Percentiles rank a stretch among this genome's conserved stretches.
These are phyloP conservation scores for Psilocybe cyanescens DNA, from an alignment of 768 basidiomycete genomes.

Conservation along the genomic window DNA sequence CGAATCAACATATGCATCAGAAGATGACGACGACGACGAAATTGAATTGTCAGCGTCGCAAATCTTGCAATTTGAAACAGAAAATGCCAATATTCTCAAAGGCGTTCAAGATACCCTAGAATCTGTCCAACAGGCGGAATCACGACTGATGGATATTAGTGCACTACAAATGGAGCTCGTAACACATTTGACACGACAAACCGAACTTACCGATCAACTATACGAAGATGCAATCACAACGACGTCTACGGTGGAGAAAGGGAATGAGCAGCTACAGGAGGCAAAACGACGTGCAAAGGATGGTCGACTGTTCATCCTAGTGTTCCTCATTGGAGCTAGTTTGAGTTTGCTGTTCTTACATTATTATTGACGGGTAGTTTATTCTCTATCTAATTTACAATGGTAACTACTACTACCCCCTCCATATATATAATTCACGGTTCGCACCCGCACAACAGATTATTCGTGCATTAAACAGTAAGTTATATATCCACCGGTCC, in stretches of 20 bases:
- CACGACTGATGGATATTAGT: constrained; percentile 90
- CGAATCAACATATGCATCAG: constrained; percentile 41
- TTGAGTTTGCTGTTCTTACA: constrained; percentile 92
- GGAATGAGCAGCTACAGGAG: constrained; percentile 88
- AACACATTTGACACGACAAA: constrained; percentile 84
- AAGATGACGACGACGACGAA: constrained; percentile 74
- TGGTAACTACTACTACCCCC: neutral
- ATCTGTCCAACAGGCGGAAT: constrained; percentile 91
- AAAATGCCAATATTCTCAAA: constrained; percentile 86
- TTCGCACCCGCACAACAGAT: neutral
- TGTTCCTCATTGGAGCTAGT: constrained; percentile 92
- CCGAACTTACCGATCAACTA: constrained; percentile 89
- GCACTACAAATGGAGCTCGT: constrained; percentile 92
- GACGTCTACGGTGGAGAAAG: constrained; percentile 84
- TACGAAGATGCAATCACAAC: constrained; percentile 94
- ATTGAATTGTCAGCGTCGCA: constrained; percentile 84
- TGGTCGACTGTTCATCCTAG: constrained; percentile 84
- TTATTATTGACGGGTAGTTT: constrained; percentile 61
- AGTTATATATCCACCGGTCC: constrained; percentile 15
- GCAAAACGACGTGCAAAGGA: constrained; percentile 88
- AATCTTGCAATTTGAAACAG: constrained; percentile 90
- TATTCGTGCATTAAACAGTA: constrained; percentile 18
- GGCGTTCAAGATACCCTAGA: constrained; percentile 85
- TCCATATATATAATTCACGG: neutral
- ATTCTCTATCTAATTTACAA: constrained; percentile 21